Evolutionary conservation across 1,284 basidiomycete species (phyloP).

Genomic region (Caloboletus inedulis): DNA sequence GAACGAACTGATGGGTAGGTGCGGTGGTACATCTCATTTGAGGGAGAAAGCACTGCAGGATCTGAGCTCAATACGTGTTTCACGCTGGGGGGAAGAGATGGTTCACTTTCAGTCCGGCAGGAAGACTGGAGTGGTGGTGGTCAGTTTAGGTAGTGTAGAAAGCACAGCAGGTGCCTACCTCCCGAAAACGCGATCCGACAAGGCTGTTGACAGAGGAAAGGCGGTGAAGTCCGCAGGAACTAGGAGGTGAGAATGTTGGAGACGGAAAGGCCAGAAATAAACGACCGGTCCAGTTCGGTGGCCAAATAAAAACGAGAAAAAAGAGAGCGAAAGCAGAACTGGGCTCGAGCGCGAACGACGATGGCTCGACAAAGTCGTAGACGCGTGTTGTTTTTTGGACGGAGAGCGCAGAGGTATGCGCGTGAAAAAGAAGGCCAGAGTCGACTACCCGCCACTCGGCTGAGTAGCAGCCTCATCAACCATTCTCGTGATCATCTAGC

Average conservation of each 20-base stretch:
- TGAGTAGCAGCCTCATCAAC: background rate
- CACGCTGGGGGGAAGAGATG: background rate
- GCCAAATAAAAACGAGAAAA: constrained; percentile 6
- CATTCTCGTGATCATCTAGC: background rate
- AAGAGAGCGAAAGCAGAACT: background rate
- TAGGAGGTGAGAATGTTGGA: constrained; percentile 3
- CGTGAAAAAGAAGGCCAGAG: constrained; percentile 16
- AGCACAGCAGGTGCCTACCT: background rate
- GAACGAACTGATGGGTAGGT: constrained; percentile 40
- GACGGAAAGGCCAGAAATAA: constrained; percentile 1
- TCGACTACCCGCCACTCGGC: constrained; percentile 18
- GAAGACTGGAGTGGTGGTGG: background rate
- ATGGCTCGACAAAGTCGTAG: constrained; percentile 1
- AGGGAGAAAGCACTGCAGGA: constrained; percentile 31
- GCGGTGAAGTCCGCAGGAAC: constrained; percentile 3
- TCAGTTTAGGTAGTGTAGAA: constrained; percentile 1
- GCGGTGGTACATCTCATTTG: constrained; percentile 43
- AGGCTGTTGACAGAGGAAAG: constrained; percentile 8
- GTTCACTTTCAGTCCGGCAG: constrained; percentile 23
- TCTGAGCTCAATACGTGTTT: constrained; percentile 13
- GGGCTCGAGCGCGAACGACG: background rate
- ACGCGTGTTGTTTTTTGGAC: constrained; percentile 17
- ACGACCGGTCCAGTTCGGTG: background rate
- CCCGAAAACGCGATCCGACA: constrained; percentile 15
- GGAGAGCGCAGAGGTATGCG: constrained; percentile 6